Evolutionary conservation across 495 filamentous ascomycete genomes (phyloP).

Genomic region (Penicillium malachiteum): DNA sequence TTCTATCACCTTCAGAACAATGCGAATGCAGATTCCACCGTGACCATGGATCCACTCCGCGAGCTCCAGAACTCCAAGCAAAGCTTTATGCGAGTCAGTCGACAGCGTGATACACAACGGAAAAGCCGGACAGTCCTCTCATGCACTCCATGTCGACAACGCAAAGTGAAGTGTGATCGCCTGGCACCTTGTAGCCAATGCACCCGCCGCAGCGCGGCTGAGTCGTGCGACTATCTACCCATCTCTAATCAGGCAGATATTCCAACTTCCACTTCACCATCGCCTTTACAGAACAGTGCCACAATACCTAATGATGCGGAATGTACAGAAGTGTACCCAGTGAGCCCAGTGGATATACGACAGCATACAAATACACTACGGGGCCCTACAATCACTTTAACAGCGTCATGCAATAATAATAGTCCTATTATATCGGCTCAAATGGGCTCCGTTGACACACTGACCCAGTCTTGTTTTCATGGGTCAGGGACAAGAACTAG

Average conservation of each 20-base stretch:
- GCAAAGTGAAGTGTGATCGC: constrained; percentile 6
- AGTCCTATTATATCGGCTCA: not conserved
- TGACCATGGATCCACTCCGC: not conserved
- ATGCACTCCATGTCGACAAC: constrained; percentile 1
- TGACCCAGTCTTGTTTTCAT: constrained; percentile 3
- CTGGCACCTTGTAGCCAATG: constrained; percentile 1
- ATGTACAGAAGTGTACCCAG: no score
- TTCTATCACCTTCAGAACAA: no score
- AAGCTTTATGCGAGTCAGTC: constrained; percentile 7
- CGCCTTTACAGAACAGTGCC: no score
- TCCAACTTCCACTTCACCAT: not conserved
- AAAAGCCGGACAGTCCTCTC: constrained; percentile 1
- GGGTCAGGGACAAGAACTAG: not conserved
- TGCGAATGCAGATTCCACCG: not conserved
- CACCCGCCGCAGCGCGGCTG: not conserved
- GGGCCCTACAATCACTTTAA: no score
- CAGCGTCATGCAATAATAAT: not conserved
- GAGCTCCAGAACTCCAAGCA: constrained; percentile 1
- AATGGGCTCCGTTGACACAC: not conserved
- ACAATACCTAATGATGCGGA: no score
- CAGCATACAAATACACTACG: no score
- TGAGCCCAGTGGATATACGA: no score
- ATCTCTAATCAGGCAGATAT: not conserved
- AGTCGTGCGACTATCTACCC: not conserved
- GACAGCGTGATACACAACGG: not conserved